These are phyloP conservation scores for Piloderma croceum DNA, from an alignment of 768 basidiomycete genomes.

Conservation along the genomic window DNA sequence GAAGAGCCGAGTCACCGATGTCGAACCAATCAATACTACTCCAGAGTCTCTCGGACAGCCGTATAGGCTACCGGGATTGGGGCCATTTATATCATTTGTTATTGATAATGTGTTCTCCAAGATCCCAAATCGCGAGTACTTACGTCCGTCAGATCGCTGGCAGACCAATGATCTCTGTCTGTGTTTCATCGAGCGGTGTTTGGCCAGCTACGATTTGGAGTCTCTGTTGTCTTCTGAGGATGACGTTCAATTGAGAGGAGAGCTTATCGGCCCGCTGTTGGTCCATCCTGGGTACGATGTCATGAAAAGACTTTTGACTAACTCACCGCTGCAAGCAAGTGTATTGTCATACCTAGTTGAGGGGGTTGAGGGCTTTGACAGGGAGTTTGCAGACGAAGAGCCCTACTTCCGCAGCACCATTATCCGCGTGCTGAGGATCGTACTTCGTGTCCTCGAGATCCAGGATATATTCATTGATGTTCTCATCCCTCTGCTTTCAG, in stretches of 20 bases:
- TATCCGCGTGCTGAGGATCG: constrained; percentile 73
- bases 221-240: constrained; percentile 56
- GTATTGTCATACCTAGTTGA: constrained; percentile 79
- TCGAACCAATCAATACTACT: constrained; percentile 64
- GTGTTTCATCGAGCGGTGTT: constrained; percentile 76
- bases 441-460: constrained; percentile 74
- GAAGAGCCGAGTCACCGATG: constrained; percentile 52
- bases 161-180: constrained; percentile 80
- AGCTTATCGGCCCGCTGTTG: constrained; percentile 50
- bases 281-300: constrained; percentile 86
- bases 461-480: constrained; percentile 90
- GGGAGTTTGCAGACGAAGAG: constrained; percentile 61
- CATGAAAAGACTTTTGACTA: constrained; percentile 71
- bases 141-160: constrained; percentile 75
- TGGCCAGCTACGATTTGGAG: constrained; percentile 80
- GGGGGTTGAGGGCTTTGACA: constrained; percentile 72
- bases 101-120: constrained; percentile 85
- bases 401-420: constrained; percentile 71
- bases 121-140: constrained; percentile 70
- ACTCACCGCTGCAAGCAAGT: constrained; percentile 62
- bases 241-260: constrained; percentile 45
- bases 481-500: constrained; percentile 69
- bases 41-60: constrained; percentile 78
- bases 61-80: constrained; percentile 74
- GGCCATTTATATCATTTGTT: constrained; percentile 80